Conservation (phyloP, 345 rosid genomes). For the Eucalyptus guilfoylei region DNA sequence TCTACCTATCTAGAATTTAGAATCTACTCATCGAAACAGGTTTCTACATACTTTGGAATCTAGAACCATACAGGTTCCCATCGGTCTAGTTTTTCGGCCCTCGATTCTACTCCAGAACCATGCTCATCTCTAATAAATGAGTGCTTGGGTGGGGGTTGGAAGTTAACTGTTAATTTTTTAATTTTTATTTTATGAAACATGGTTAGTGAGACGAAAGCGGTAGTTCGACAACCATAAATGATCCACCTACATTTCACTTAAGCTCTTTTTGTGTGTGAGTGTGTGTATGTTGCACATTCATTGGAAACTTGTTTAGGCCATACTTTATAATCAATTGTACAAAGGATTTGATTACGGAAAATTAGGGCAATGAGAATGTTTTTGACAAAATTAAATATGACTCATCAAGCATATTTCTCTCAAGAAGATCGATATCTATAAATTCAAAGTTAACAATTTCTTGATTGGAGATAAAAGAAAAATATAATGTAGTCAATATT, state of each 20-base stretch:
- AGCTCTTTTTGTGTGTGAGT: no score
- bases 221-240: no score
- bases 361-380: neutral
- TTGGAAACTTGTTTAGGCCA: no score
- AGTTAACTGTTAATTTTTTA: neutral
- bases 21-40: fast-evolving
- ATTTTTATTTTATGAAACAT: no score
- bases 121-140: neutral
- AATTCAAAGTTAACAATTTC: neutral
- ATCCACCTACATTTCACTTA: no score
- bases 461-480: neutral
- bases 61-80: fast-evolving
- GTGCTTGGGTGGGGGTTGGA: neutral
- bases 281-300: no score
- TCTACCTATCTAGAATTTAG: no score
- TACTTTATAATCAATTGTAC: no score
- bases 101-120: no score
- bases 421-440: neutral
- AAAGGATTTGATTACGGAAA: no score
- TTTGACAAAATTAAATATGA: neutral
- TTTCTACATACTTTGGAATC: no score
- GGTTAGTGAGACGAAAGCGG: no score
- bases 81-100: fast-evolving
- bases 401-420: neutral
- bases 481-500: neutral